Evolutionary conservation across 768 basidiomycete species (phyloP), one percentile per base, ranked within the genome.

Genomic region (Tulasnella sp.): DNA sequence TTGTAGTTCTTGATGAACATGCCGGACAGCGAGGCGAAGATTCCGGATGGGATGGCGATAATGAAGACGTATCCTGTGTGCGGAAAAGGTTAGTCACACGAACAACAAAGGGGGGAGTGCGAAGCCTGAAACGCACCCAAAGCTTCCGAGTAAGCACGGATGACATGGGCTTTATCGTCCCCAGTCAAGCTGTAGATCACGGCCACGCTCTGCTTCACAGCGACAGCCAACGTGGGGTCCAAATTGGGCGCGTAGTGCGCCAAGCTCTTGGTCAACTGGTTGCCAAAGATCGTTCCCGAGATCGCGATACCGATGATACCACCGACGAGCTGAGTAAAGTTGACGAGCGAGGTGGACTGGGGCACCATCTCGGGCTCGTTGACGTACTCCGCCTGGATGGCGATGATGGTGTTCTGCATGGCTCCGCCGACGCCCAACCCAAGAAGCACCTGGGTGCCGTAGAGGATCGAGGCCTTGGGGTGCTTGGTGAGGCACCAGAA

Each of bases 371-470:
- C 39, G 32, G 68, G 69, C 11, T 69, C 75, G 52, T 76, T 73
- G 22, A 76, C 77, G 62, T 80, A 78, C 42, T 81, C 81, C 32
- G 80, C 81, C 67, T 83, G 82, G 9, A 82, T 79, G 6, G 81
- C 79, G 42, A 81, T 76, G 78, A 83, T 78, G 7, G 77, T 74
- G 74, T 81, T 81, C 59, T 80, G 81, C 75, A 81, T 77, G 16
- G 75, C 69, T 3, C 77, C 73, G 8, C 82, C 82, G 63, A 82
- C 76, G 22, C 81, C 82, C 41, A 80, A 74, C 19, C 81, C 82
- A 35, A 77, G 74, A 17, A 83, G 76, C 74, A 82, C 80, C 73
- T 82, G 81, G 76, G 73, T 81, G 1, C 81, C 81, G 66, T 79
- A 76, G 41, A 81, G 75, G 67, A 77, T 67, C 0, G 75, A 39